A percentile compares a stretch with the other conserved stretches of the same genome.
Conservation (phyloP, 192 early-diverging fungal genomes). For the Coemansia brasiliensis region DNA sequence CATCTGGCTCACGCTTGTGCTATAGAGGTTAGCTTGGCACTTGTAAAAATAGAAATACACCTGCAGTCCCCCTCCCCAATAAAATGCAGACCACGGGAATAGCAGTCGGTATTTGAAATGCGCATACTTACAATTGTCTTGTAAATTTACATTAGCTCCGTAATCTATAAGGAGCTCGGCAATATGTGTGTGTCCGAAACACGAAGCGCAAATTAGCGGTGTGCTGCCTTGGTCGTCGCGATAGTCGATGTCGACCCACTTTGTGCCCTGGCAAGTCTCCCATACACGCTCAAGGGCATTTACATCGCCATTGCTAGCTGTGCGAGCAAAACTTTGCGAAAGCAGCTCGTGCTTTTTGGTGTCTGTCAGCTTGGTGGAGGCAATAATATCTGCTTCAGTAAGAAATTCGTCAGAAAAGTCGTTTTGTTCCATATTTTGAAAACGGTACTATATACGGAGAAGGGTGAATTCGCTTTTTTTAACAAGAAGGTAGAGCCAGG, state of each 20-base stretch:
- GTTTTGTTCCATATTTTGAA: constrained; percentile 20
- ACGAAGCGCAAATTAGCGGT: constrained; percentile 83
- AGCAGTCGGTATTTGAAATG: not conserved
- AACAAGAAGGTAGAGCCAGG: no score
- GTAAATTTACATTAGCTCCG: constrained; percentile 72
- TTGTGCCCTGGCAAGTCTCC: constrained; percentile 50
- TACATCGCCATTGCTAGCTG: constrained; percentile 74
- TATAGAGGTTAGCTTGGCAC: not conserved
- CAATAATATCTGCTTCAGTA: constrained; percentile 40
- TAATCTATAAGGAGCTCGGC: constrained; percentile 66
- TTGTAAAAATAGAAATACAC: constrained; percentile 2
- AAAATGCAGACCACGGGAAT: not conserved
- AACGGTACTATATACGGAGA: not conserved
- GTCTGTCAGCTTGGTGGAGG: constrained; percentile 39
- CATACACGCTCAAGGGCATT: constrained; percentile 63
- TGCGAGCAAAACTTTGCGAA: constrained; percentile 66
- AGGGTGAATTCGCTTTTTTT: no score
- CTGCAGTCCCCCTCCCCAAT: not conserved
- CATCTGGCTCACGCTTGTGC: no score
- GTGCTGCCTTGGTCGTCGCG: constrained; percentile 86
- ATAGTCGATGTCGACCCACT: constrained; percentile 73
- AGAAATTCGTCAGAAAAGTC: constrained; percentile 32
- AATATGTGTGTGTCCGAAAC: constrained; percentile 80
- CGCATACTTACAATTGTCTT: constrained; percentile 73
- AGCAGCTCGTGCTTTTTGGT: constrained; percentile 61